A percentile compares a stretch with the other conserved stretches of the same genome.
Evolutionary conservation across 192 early-diverging fungal species (phyloP).

Genomic region (Backusella liffmaniae): DNA sequence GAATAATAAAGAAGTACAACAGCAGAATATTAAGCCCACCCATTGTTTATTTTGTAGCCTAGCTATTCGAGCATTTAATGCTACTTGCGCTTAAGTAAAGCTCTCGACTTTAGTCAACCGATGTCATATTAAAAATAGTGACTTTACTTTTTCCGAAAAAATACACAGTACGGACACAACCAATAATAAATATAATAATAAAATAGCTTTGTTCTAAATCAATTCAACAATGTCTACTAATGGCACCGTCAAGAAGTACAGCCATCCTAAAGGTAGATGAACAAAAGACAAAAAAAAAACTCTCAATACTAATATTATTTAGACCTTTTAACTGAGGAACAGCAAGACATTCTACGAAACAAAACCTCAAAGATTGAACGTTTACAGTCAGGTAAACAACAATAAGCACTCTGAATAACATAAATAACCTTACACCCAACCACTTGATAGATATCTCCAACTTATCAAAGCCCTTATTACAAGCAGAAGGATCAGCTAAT

Average conservation of each 20-base stretch:
- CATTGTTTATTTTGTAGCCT: neutral
- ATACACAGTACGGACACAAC: neutral
- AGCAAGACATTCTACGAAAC: conserved; percentile 30
- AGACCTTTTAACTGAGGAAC: conserved; percentile 38
- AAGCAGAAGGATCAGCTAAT: conserved; percentile 4
- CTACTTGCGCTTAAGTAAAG: neutral
- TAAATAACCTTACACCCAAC: neutral
- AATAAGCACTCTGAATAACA: no score
- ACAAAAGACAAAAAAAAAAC: neutral
- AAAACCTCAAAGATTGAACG: conserved; percentile 31
- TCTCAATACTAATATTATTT: neutral
- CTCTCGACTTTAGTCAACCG: neutral
- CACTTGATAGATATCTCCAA: conserved; percentile 23
- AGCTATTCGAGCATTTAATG: neutral
- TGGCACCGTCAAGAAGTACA: conserved; percentile 1
- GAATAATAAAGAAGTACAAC: neutral
- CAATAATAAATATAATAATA: neutral
- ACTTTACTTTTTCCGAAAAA: neutral
- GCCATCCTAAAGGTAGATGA: conserved; percentile 2
- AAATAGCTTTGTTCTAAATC: neutral
- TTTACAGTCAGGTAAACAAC: conserved; percentile 28
- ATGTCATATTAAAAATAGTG: conserved; percentile 3
- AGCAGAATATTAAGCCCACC: neutral
- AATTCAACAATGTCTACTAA: neutral
- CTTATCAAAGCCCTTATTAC: conserved; percentile 24